phyloP scores from a whole-genome alignment of 306 rosid genomes.

The Nissolia schottii region DNA sequence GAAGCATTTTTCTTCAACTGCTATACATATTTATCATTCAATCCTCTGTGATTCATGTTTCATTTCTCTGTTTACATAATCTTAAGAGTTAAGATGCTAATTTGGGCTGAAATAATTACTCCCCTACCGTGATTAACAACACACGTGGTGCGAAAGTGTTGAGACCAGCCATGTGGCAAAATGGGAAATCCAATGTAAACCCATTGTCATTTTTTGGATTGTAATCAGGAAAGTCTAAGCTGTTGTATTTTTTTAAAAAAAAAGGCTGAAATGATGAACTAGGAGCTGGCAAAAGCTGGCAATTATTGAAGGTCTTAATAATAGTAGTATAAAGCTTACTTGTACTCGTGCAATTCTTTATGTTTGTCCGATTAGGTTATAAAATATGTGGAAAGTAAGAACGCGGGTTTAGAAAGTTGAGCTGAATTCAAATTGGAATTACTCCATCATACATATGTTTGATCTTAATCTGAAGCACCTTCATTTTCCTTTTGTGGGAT shows the following conservation, averaged over 20 bases:
- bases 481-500: not conserved
- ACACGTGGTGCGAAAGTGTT: not conserved
- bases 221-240: not conserved
- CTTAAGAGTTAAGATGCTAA: too few species aligned
- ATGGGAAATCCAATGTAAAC: not conserved
- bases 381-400: not conserved
- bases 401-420: not conserved
- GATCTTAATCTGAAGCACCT: not conserved
- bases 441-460: not conserved
- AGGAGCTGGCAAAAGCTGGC: conserved; percentile 42
- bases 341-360: conserved; percentile 18
- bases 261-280: not conserved
- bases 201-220: not conserved
- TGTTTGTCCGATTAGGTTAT: conserved; percentile 17
- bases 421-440: not conserved
- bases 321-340: not conserved
- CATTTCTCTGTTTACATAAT: too few species aligned
- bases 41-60: too few species aligned
- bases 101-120: too few species aligned
- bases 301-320: conserved; percentile 10
- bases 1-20: too few species aligned
- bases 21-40: too few species aligned
- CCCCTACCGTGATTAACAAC: not conserved
- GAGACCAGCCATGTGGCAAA: conserved; percentile 16
- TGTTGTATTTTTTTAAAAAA: not conserved